These are phyloP conservation scores for Cladobotryum mycophilum DNA, from an alignment of 2,329 filamentous ascomycete species.

Conservation along the genomic window DNA sequence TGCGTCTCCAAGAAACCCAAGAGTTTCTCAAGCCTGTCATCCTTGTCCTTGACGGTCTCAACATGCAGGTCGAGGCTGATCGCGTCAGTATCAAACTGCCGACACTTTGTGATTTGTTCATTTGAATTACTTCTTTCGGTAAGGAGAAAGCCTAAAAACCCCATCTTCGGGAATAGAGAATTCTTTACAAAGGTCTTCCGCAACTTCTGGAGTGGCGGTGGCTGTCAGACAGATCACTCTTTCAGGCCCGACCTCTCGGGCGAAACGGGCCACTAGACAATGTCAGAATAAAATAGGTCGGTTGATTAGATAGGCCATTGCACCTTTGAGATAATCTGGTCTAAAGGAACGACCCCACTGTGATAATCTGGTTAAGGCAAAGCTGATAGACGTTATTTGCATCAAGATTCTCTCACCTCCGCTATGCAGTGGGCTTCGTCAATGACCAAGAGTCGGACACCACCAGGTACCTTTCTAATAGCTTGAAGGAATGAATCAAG, in stretches of 20 bases:
- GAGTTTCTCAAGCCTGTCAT: background rate
- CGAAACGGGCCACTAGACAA: conserved; percentile 45
- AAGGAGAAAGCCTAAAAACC: conserved; percentile 53
- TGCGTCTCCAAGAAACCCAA: background rate
- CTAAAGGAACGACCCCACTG: conserved; percentile 45
- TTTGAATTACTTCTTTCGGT: conserved; percentile 44
- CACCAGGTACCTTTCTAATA: conserved; percentile 48
- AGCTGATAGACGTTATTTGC: conserved; percentile 5
- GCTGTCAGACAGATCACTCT: conserved; percentile 55
- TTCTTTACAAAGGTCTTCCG: conserved; percentile 45
- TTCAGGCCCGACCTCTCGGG: conserved; percentile 49
- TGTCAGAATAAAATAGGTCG: background rate
- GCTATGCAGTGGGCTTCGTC: conserved; percentile 56
- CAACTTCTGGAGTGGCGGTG: conserved; percentile 52
- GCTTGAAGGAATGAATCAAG: conserved; percentile 54
- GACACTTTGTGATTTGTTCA: background rate
- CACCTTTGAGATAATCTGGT: conserved; percentile 45
- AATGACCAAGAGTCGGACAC: conserved; percentile 50
- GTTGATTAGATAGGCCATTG: background rate
- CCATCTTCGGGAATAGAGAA: conserved; percentile 42
- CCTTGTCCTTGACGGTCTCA: conserved; percentile 26
- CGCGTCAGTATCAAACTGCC: background rate
- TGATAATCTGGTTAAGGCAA: background rate
- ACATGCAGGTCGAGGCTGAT: conserved; percentile 45
- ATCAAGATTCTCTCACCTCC: conserved; percentile 12